Conservation (phyloP, 2,329 filamentous ascomycete species). For the Penicillium occitanis region DNA sequence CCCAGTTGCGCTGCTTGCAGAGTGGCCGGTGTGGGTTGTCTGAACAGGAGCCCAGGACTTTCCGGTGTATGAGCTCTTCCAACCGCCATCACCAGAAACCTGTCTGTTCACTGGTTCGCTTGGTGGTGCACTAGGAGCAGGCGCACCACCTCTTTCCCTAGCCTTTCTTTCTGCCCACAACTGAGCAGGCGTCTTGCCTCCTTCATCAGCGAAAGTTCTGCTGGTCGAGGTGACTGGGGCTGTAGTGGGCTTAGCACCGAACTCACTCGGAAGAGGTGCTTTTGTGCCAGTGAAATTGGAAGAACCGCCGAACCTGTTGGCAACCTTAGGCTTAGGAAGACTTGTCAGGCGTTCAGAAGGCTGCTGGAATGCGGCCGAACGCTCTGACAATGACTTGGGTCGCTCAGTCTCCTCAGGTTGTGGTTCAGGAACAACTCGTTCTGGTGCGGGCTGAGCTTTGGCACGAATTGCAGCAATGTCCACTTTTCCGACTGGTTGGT, state of each 20-base stretch:
- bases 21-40: slow-evolving; percentile 68
- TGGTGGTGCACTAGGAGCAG: background rate
- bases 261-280: slow-evolving; percentile 72
- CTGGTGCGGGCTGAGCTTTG: slow-evolving; percentile 72
- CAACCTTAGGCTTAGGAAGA: slow-evolving; percentile 90
- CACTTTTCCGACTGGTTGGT: slow-evolving; percentile 93
- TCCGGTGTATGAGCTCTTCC: slow-evolving; percentile 88
- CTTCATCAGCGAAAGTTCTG: slow-evolving; percentile 89
- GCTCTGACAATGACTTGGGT: slow-evolving; percentile 69
- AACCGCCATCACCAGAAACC: slow-evolving; percentile 64
- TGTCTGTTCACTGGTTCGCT: slow-evolving; percentile 39
- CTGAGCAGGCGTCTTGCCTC: slow-evolving; percentile 94
- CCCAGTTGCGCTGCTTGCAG: slow-evolving; percentile 51
- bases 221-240: slow-evolving; percentile 74
- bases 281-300: slow-evolving; percentile 83
- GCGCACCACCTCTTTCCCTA: slow-evolving; percentile 56
- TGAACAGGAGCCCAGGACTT: slow-evolving; percentile 88
- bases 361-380: slow-evolving; percentile 67
- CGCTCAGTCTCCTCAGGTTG: slow-evolving; percentile 49
- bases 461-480: slow-evolving; percentile 93
- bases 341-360: slow-evolving; percentile 76
- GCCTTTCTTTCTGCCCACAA: slow-evolving; percentile 98
- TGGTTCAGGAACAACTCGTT: slow-evolving; percentile 43
- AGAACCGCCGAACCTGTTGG: slow-evolving; percentile 77
- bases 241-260: slow-evolving; percentile 61